Percentiles rank a stretch among this genome's conserved stretches.
Evolutionary conservation across 2,329 filamentous ascomycete species (phyloP).

Genomic region (Didymosphaeria variabile): DNA sequence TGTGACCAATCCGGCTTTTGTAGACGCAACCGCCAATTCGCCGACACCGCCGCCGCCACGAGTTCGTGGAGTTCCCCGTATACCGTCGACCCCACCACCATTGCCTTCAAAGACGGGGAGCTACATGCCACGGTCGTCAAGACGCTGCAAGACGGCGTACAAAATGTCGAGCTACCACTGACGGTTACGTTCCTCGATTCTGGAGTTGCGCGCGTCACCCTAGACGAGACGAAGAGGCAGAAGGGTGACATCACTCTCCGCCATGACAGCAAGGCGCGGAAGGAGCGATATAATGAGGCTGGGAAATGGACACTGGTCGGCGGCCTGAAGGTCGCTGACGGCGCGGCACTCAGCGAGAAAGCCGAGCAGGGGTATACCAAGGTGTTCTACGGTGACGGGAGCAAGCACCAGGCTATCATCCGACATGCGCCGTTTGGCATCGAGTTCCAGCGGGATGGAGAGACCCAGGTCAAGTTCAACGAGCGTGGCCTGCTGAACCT

Average conservation of each 20-base stretch:
- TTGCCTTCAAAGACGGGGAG: constrained; percentile 80
- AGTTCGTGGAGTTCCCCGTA: constrained; percentile 85
- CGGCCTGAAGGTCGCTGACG: constrained; percentile 75
- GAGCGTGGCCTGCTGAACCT: constrained; percentile 89
- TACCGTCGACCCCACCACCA: constrained; percentile 73
- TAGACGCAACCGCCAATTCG: constrained; percentile 89
- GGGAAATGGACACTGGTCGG: constrained; percentile 88
- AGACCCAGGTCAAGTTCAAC: constrained; percentile 87
- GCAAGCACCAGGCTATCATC: constrained; percentile 83
- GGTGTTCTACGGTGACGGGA: constrained; percentile 79
- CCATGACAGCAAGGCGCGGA: constrained; percentile 82
- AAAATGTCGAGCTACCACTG: constrained; percentile 80
- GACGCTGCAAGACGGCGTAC: constrained; percentile 69
- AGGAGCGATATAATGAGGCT: constrained; percentile 94
- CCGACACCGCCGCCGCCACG: constrained; percentile 74
- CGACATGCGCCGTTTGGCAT: constrained; percentile 83
- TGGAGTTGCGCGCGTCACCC: constrained; percentile 82
- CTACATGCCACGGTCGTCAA: constrained; percentile 86
- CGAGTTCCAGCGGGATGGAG: constrained; percentile 85
- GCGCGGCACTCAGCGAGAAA: constrained; percentile 73
- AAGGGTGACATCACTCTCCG: constrained; percentile 89
- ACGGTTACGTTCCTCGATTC: constrained; percentile 90
- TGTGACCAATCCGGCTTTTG: constrained; percentile 97
- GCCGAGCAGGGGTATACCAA: constrained; percentile 73
- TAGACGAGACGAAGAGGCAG: constrained; percentile 90